Conservation (phyloP, 192 early-diverging fungal species). For the Entomortierella beljakovae region DNA sequence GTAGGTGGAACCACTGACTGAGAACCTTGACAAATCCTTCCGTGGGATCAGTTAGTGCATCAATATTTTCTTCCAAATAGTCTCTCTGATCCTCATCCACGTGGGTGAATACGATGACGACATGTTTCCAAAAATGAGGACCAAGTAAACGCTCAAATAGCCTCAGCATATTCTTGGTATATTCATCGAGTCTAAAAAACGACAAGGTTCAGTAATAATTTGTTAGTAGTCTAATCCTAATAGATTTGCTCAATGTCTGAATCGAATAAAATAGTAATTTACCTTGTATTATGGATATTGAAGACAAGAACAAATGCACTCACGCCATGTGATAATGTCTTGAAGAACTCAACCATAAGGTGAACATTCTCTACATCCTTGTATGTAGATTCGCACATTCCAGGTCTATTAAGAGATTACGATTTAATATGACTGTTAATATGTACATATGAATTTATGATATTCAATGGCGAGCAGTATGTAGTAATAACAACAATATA, state of each 20-base stretch:
- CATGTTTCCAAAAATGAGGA: constrained; percentile 64
- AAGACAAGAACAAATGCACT: constrained; percentile 65
- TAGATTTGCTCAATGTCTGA: background rate
- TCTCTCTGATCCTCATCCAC: constrained; percentile 62
- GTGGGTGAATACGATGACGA: constrained; percentile 65
- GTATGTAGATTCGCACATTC: constrained; percentile 58
- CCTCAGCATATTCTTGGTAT: constrained; percentile 62
- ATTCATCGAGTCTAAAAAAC: constrained; percentile 57
- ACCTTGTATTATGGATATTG: constrained; percentile 63
- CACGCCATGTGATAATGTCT: constrained; percentile 59
- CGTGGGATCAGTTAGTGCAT: constrained; percentile 51
- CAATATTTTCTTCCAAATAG: constrained; percentile 58
- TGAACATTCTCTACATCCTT: constrained; percentile 58
- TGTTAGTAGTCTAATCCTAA: background rate
- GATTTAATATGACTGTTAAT: no score
- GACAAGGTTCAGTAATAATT: background rate
- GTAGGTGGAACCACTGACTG: constrained; percentile 54
- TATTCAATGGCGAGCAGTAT: no score
- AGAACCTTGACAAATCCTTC: constrained; percentile 62
- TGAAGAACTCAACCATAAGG: constrained; percentile 62
- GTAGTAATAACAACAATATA: background rate
- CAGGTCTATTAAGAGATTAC: constrained; percentile 40
- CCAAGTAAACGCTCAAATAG: constrained; percentile 62
- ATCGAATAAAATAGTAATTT: constrained; percentile 13
- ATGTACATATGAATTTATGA: no score